Evolutionary conservation across 306 rosid genomes (phyloP).

Genomic region (Acacia melanoxylon): DNA sequence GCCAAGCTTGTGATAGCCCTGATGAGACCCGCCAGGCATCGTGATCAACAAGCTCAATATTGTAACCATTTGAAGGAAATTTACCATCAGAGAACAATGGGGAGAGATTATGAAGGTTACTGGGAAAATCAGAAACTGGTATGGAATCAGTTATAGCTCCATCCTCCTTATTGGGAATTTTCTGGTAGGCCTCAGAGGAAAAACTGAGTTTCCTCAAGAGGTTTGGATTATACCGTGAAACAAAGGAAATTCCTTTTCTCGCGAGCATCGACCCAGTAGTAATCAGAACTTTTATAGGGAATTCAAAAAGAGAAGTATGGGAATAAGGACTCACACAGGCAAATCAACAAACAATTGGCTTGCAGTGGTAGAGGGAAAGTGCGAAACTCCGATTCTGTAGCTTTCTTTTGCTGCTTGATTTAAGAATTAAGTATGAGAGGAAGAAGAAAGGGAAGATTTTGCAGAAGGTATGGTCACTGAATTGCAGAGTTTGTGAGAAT

Average conservation of each 20-base stretch:
- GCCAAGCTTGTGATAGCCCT: slow-evolving; percentile 68
- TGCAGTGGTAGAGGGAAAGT: neutral
- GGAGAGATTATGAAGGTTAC: slow-evolving; percentile 43
- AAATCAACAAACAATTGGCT: slow-evolving; percentile 37
- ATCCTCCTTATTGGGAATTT: slow-evolving; percentile 31
- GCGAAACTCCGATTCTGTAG: neutral
- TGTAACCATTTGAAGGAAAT: slow-evolving; percentile 41
- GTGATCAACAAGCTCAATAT: slow-evolving; percentile 66
- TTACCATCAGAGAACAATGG: slow-evolving; percentile 48
- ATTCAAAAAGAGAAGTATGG: neutral
- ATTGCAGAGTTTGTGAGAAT: neutral
- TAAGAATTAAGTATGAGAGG: neutral
- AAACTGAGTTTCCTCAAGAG: slow-evolving; percentile 27
- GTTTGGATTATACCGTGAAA: slow-evolving; percentile 26
- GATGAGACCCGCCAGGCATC: slow-evolving; percentile 75
- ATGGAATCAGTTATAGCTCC: slow-evolving; percentile 13
- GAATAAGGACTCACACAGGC: slow-evolving; percentile 13
- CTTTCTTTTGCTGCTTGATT: neutral
- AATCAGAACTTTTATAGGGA: slow-evolving; percentile 3
- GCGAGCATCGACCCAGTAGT: slow-evolving; percentile 31
- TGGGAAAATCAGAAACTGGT: slow-evolving; percentile 34
- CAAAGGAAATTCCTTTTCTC: slow-evolving; percentile 38
- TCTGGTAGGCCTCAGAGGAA: slow-evolving; percentile 37
- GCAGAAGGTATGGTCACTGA: neutral
- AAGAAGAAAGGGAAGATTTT: neutral